Conservation (phyloP, 2,329 filamentous ascomycete genomes). For the Fusarium torulosum region DNA sequence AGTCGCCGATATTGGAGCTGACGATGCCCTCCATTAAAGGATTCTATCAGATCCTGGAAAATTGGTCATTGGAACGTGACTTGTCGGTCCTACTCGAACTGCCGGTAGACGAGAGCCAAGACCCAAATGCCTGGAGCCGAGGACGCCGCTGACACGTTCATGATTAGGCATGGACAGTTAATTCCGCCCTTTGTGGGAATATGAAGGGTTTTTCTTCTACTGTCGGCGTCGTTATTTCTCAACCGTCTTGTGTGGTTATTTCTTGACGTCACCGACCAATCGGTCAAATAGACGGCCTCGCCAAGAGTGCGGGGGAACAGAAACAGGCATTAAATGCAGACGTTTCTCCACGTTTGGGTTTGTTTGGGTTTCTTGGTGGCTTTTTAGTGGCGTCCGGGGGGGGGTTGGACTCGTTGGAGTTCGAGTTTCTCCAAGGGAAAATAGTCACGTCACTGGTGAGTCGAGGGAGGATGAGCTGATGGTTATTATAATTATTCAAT, state of each 20-base stretch:
- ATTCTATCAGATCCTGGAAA: background rate
- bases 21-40: constrained; percentile 1
- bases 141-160: constrained; percentile 42
- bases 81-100: constrained; percentile 7
- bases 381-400: constrained; percentile 38
- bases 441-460: constrained; percentile 33
- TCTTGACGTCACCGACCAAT: constrained; percentile 45
- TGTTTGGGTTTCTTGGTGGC: background rate
- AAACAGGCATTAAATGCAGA: constrained; percentile 29
- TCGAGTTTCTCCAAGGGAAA: background rate
- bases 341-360: constrained; percentile 37
- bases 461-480: background rate
- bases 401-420: background rate
- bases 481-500: background rate
- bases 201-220: background rate
- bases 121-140: background rate
- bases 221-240: constrained; percentile 1
- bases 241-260: constrained; percentile 1
- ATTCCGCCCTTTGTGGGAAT: constrained; percentile 21
- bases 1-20: constrained; percentile 7
- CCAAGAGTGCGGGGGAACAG: constrained; percentile 39
- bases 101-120: background rate
- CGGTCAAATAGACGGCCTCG: constrained; percentile 32
- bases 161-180: constrained; percentile 1
- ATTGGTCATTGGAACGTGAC: background rate